Conservation (phyloP, 768 basidiomycete species). For the Lentinus tigrinus region DNA sequence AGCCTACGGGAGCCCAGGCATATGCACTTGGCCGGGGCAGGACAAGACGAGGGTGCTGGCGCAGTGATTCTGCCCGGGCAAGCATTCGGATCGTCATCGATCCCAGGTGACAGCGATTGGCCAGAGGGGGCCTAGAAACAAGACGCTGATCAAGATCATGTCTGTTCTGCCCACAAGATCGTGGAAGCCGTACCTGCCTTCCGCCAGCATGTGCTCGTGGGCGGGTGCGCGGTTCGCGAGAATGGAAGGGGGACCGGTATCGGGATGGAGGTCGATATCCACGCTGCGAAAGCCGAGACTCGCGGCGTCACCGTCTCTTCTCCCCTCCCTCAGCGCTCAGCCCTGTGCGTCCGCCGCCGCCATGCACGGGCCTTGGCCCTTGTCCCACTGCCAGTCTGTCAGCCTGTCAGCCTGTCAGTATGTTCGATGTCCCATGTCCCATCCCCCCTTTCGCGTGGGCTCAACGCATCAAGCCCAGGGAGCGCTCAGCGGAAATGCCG, state of each 20-base stretch:
- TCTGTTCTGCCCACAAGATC: slow-evolving; percentile 7
- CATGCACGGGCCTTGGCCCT: too few species aligned
- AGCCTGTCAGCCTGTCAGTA: too few species aligned
- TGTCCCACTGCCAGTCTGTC: too few species aligned
- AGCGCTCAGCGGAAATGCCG: too few species aligned
- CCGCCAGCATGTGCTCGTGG: slow-evolving; percentile 5
- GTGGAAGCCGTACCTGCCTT: slow-evolving; percentile 16
- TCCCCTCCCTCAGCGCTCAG: neutral
- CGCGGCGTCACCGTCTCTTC: neutral
- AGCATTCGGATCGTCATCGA: slow-evolving; percentile 1
- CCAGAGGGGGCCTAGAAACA: neutral
- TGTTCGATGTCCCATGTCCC: too few species aligned
- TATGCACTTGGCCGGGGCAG: neutral
- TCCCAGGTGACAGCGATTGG: neutral
- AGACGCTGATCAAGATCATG: slow-evolving; percentile 14
- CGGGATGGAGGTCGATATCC: neutral
- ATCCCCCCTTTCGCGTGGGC: too few species aligned
- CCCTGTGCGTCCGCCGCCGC: too few species aligned
- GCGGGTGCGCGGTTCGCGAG: slow-evolving; percentile 4
- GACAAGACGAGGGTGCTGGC: slow-evolving; percentile 8
- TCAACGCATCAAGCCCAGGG: too few species aligned
- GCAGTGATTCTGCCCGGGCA: neutral
- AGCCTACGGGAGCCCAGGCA: neutral
- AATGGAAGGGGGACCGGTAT: slow-evolving; percentile 8
- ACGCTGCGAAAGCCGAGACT: neutral